phyloP scores from a whole-genome alignment of 164 flowering plant species.

The Berberis vulgaris region DNA sequence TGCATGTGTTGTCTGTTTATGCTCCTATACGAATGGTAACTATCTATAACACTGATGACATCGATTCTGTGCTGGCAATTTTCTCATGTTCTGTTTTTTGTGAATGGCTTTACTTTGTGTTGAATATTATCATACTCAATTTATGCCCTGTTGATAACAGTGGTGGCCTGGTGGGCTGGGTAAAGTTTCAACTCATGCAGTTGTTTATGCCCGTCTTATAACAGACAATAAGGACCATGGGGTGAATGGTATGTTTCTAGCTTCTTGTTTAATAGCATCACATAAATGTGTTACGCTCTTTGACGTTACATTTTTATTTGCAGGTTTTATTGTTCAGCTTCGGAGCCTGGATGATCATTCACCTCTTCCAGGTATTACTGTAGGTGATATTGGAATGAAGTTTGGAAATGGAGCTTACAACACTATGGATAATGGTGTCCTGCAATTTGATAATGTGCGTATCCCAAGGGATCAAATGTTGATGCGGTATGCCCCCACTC shows the following conservation, averaged over 20 bases:
- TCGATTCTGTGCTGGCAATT: no score
- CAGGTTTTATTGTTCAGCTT: constrained; percentile 93
- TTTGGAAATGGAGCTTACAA: constrained; percentile 98
- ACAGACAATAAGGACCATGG: constrained; percentile 70
- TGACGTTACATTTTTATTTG: not conserved
- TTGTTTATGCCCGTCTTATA: constrained; percentile 82
- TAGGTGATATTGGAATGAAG: constrained; percentile 97
- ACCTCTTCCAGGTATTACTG: constrained; percentile 84
- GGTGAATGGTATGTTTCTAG: constrained; percentile 55
- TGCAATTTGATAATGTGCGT: constrained; percentile 81
- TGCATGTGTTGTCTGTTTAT: no score
- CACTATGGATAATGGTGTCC: constrained; percentile 91
- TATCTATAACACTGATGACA: no score
- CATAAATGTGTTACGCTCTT: not conserved
- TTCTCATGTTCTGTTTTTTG: not conserved
- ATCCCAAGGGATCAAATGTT: constrained; percentile 94
- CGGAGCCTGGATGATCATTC: constrained; percentile 86
- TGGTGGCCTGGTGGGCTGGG: constrained; percentile 99
- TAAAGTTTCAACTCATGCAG: constrained; percentile 89
- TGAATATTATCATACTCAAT: not conserved
- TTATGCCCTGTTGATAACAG: constrained; percentile 25
- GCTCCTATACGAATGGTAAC: no score
- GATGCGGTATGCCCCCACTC: constrained; percentile 56
- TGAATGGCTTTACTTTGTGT: not conserved
- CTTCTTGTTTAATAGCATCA: not conserved